phyloP scores from a whole-genome alignment of 176 grass and related monocot genomes.

The Avena insularis region DNA sequence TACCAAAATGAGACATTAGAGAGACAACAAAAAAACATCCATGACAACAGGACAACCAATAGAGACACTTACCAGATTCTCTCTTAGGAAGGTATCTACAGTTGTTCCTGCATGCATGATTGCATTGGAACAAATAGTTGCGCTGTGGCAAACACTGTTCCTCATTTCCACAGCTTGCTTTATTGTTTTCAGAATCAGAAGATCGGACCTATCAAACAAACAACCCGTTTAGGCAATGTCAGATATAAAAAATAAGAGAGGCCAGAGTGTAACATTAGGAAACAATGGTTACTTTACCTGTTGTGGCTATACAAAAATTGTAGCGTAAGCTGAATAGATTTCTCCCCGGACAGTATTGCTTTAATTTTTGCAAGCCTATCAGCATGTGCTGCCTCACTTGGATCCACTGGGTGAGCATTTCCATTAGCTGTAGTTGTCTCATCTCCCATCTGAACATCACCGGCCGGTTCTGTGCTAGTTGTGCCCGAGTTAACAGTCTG shows the following conservation, averaged over 20 bases:
- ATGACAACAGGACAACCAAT: conserved; percentile 13
- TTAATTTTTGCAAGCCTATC: conserved; percentile 88
- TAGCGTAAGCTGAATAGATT: conserved; percentile 87
- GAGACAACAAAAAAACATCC: conserved; percentile 33
- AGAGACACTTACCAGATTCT: conserved; percentile 80
- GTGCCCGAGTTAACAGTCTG: conserved; percentile 52
- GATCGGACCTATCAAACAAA: conserved; percentile 80
- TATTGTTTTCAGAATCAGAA: conserved; percentile 98
- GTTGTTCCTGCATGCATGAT: conserved; percentile 99
- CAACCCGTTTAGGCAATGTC: conserved; percentile 29
- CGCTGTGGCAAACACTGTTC: conserved; percentile 99
- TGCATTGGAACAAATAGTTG: conserved; percentile 97
- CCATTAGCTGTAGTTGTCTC: conserved; percentile 61
- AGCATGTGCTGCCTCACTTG: conserved; percentile 58
- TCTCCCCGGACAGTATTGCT: conserved; percentile 98
- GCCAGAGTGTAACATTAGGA: conserved; percentile 2
- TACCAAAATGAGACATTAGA: conserved; percentile 22
- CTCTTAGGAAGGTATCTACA: conserved; percentile 98
- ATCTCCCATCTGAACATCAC: conserved; percentile 91
- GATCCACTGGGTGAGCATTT: conserved; percentile 67
- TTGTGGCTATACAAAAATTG: conserved; percentile 99
- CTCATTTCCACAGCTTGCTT: conserved; percentile 99
- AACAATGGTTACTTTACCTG: conserved; percentile 55
- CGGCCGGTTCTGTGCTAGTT: conserved; percentile 49
- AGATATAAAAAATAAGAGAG: conserved; percentile 25